phyloP scores from a whole-genome alignment of 345 rosid species.

The Murraya koenigii region DNA sequence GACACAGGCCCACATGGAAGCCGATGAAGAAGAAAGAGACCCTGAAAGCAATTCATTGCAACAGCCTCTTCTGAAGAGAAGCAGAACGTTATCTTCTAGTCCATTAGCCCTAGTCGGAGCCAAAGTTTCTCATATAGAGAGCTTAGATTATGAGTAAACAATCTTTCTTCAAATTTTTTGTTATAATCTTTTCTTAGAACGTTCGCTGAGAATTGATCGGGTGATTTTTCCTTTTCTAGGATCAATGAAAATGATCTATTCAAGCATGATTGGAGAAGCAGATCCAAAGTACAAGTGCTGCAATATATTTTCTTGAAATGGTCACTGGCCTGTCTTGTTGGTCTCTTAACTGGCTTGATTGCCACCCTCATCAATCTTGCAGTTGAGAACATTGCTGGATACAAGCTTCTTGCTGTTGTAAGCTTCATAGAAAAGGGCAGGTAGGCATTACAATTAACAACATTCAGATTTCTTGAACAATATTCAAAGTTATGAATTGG shows the following conservation, averaged over 20 bases:
- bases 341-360: slow-evolving; percentile 75
- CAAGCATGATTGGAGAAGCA: slow-evolving; percentile 95
- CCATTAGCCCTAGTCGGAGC: slow-evolving; percentile 85
- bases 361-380: slow-evolving; percentile 88
- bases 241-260: slow-evolving; percentile 90
- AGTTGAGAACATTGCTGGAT: slow-evolving; percentile 87
- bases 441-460: slow-evolving; percentile 45
- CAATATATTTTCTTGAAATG: slow-evolving; percentile 84
- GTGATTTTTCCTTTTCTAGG: slow-evolving; percentile 36
- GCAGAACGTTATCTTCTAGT: slow-evolving; percentile 65
- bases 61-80: slow-evolving; percentile 76
- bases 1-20: slow-evolving; percentile 20
- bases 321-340: slow-evolving; percentile 76
- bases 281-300: slow-evolving; percentile 77
- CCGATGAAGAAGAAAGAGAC: slow-evolving; percentile 53
- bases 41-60: slow-evolving; percentile 58
- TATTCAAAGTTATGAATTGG: neutral
- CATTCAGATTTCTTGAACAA: neutral
- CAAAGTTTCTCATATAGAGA: slow-evolving; percentile 81
- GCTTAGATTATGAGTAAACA: slow-evolving; percentile 81
- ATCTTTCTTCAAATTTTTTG: neutral
- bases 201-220: neutral
- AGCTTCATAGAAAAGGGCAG: slow-evolving; percentile 51
- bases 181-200: neutral
- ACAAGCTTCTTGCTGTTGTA: slow-evolving; percentile 77